Conservation (phyloP, 2,329 filamentous ascomycete species). For the Aureobasidium sp. region DNA sequence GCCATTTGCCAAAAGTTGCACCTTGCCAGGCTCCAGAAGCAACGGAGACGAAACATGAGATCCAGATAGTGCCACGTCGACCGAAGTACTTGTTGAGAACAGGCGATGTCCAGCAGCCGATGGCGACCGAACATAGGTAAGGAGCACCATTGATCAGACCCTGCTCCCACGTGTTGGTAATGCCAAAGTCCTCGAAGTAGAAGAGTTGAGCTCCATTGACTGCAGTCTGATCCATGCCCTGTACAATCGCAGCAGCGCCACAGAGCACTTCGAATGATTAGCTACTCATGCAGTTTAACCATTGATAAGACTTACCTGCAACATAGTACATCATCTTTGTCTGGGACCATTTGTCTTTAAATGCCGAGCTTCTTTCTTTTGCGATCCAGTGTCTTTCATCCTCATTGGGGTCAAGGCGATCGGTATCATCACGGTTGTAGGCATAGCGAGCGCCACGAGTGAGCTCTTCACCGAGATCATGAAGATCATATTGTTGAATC, state of each 20-base stretch:
- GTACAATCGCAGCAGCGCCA: slow-evolving; percentile 48
- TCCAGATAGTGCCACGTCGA: slow-evolving; percentile 56
- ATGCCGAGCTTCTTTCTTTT: slow-evolving; percentile 56
- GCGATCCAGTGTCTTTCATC: slow-evolving; percentile 51
- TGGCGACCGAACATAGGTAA: slow-evolving; percentile 35
- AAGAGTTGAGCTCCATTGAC: slow-evolving; percentile 36
- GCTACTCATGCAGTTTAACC: background rate
- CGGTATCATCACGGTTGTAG: slow-evolving; percentile 18
- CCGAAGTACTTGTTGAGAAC: slow-evolving; percentile 51
- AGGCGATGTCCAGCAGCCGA: slow-evolving; percentile 45
- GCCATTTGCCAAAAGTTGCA: slow-evolving; percentile 15
- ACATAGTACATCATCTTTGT: slow-evolving; percentile 41
- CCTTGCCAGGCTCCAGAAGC: slow-evolving; percentile 25
- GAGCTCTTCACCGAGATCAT: slow-evolving; percentile 18
- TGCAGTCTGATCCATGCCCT: slow-evolving; percentile 44
- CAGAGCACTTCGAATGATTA: slow-evolving; percentile 22
- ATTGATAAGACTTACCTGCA: slow-evolving; percentile 32
- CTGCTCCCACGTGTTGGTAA: slow-evolving; percentile 16
- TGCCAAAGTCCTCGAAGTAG: slow-evolving; percentile 22
- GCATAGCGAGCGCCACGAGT: slow-evolving; percentile 20
- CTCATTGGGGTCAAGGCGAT: slow-evolving; percentile 39
- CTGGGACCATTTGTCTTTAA: slow-evolving; percentile 58
- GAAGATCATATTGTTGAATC: slow-evolving; percentile 17
- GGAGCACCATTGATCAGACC: slow-evolving; percentile 38
- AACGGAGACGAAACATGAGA: slow-evolving; percentile 59